These are phyloP conservation scores for Triticum timopheevii DNA, from an alignment of 176 grass and related monocot genomes.

Conservation along the genomic window DNA sequence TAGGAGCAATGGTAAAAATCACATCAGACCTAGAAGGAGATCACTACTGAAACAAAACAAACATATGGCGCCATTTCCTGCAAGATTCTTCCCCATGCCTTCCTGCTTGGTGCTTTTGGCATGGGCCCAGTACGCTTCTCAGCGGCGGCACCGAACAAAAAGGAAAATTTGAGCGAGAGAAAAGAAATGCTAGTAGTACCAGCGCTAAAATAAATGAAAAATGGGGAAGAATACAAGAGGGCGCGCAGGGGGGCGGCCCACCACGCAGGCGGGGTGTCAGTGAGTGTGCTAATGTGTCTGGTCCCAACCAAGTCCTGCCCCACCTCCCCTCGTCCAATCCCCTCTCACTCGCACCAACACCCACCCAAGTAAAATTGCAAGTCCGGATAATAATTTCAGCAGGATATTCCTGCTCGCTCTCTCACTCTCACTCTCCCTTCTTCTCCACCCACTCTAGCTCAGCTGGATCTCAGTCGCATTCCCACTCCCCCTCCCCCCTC, in stretches of 20 bases:
- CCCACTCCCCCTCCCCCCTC: neutral
- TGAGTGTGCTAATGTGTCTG: constrained; percentile 31
- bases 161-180: neutral
- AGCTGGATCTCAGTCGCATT: constrained; percentile 47
- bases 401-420: constrained; percentile 40
- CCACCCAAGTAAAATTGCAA: constrained; percentile 2
- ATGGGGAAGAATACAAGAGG: neutral
- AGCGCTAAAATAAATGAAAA: neutral
- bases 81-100: constrained; percentile 25
- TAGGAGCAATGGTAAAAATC: constrained; percentile 4
- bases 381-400: constrained; percentile 29
- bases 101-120: neutral
- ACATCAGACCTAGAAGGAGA: constrained; percentile 28
- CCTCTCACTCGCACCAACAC: neutral
- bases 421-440: neutral
- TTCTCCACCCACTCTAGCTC: constrained; percentile 39
- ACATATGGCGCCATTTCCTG: neutral
- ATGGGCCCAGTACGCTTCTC: neutral
- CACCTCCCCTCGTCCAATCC: constrained; percentile 22
- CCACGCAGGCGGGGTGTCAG: constrained; percentile 20
- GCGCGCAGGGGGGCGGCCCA: neutral
- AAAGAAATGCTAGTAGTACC: neutral
- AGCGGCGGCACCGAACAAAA: neutral
- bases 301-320: constrained; percentile 6
- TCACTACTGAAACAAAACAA: neutral